Evolutionary conservation across 2,329 filamentous ascomycete genomes (phyloP).

Genomic region (Aspergillus carbonarius): DNA sequence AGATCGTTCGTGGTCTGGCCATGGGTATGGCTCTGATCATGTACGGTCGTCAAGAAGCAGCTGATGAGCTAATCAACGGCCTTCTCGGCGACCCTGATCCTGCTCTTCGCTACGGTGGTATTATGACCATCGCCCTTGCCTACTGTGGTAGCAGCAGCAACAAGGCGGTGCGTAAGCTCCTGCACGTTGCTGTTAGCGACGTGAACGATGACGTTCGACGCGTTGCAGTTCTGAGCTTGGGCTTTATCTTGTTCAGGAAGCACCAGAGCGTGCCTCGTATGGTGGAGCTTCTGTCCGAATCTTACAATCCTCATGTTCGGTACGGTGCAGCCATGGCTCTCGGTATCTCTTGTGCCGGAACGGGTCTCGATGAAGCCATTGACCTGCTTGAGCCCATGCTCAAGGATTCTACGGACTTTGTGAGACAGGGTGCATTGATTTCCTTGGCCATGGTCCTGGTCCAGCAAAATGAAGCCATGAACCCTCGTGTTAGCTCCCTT

Average conservation of each 20-base stretch:
- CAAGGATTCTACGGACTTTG: slow-evolving; percentile 98
- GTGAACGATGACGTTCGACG: slow-evolving; percentile 96
- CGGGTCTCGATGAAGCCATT: slow-evolving; percentile 91
- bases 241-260: slow-evolving; percentile 98
- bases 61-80: slow-evolving; percentile 90
- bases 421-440: slow-evolving; percentile 93
- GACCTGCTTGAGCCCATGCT: slow-evolving; percentile 98
- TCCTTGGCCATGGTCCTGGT: slow-evolving; percentile 96
- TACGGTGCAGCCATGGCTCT: slow-evolving; percentile 98
- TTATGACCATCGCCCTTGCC: slow-evolving; percentile 96
- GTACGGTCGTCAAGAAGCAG: slow-evolving; percentile 92
- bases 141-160: slow-evolving; percentile 98
- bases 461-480: slow-evolving; percentile 99
- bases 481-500: slow-evolving; percentile 88
- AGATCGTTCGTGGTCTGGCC: slow-evolving; percentile 93
- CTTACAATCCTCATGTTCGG: slow-evolving; percentile 96
- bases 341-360: slow-evolving; percentile 96
- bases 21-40: slow-evolving; percentile 98
- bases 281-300: slow-evolving; percentile 97
- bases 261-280: slow-evolving; percentile 95
- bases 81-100: slow-evolving; percentile 92
- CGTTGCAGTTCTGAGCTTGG: slow-evolving; percentile 94
- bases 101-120: slow-evolving; percentile 91
- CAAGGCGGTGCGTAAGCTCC: slow-evolving; percentile 92
- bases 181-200: slow-evolving; percentile 95